Conservation (phyloP, 139 green algal species). For the Chlorella ohadii region DNA sequence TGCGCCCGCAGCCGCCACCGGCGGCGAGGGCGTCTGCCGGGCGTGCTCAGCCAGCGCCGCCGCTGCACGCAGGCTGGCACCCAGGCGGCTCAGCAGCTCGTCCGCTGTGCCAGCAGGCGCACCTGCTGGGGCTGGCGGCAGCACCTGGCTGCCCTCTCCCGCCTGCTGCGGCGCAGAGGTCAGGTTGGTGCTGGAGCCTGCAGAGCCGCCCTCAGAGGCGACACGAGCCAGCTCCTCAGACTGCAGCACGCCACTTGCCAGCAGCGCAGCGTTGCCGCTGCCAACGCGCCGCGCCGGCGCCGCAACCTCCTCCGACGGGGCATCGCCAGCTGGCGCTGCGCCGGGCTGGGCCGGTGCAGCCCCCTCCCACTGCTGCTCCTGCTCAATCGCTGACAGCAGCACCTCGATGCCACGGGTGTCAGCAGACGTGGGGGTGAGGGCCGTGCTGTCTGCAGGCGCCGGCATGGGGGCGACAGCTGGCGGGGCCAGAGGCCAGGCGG, state of each 20-base stretch:
- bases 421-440: conserved; percentile 17
- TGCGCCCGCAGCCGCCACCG: too few species aligned
- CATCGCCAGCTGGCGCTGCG: not conserved
- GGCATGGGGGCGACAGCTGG: not conserved
- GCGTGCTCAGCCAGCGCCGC: too few species aligned
- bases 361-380: conserved; percentile 16
- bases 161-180: not conserved
- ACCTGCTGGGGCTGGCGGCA: too few species aligned
- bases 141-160: not conserved
- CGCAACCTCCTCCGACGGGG: conserved; percentile 3
- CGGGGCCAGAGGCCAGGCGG: not conserved
- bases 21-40: too few species aligned
- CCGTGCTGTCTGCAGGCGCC: conserved; percentile 8
- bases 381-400: conserved; percentile 15
- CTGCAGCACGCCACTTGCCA: not conserved
- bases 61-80: too few species aligned
- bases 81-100: not conserved
- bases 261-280: not conserved
- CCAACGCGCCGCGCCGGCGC: not conserved
- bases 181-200: conserved; percentile 12
- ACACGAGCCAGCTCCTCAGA: not conserved
- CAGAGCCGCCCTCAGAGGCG: conserved; percentile 20
- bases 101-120: too few species aligned
- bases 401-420: conserved; percentile 23
- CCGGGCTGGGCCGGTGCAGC: too few species aligned